phyloP scores from a whole-genome alignment of 176 grass and related monocot genomes.

The Pontederia crassipes region DNA sequence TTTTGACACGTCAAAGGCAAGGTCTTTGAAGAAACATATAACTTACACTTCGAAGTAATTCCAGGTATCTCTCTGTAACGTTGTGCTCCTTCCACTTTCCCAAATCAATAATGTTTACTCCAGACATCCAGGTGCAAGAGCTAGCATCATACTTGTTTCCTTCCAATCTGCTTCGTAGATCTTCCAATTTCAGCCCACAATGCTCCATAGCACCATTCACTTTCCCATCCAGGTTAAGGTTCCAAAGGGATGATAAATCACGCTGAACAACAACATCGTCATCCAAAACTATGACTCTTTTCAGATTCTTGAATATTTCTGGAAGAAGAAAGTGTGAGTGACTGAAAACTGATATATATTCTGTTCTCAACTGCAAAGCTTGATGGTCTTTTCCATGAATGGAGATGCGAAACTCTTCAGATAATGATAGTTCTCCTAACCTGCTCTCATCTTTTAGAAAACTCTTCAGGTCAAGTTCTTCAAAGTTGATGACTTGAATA shows the following conservation, averaged over 20 bases:
- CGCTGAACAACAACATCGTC: constrained; percentile 91
- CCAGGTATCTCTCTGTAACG: constrained; percentile 68
- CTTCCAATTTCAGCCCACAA: constrained; percentile 66
- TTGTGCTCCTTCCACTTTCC: constrained; percentile 89
- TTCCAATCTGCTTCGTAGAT: constrained; percentile 54
- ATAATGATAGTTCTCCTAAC: constrained; percentile 48
- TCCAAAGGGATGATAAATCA: constrained; percentile 82
- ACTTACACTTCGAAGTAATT: constrained; percentile 61
- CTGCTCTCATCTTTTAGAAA: constrained; percentile 38
- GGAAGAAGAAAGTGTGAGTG: constrained; percentile 91
- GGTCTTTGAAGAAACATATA: neutral
- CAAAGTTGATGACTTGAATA: constrained; percentile 72
- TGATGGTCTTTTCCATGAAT: constrained; percentile 56
- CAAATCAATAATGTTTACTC: constrained; percentile 80
- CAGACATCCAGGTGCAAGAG: constrained; percentile 96
- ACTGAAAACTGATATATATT: constrained; percentile 84
- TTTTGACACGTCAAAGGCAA: neutral
- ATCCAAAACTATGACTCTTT: constrained; percentile 75
- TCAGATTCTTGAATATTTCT: constrained; percentile 86
- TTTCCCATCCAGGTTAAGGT: constrained; percentile 79
- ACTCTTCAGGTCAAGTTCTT: constrained; percentile 45
- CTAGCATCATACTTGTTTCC: constrained; percentile 48
- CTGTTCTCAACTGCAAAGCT: constrained; percentile 53
- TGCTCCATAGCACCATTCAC: constrained; percentile 77
- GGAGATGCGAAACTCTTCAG: constrained; percentile 85